phyloP scores from a whole-genome alignment of 768 basidiomycete species.

The Podaxis pistillaris region DNA sequence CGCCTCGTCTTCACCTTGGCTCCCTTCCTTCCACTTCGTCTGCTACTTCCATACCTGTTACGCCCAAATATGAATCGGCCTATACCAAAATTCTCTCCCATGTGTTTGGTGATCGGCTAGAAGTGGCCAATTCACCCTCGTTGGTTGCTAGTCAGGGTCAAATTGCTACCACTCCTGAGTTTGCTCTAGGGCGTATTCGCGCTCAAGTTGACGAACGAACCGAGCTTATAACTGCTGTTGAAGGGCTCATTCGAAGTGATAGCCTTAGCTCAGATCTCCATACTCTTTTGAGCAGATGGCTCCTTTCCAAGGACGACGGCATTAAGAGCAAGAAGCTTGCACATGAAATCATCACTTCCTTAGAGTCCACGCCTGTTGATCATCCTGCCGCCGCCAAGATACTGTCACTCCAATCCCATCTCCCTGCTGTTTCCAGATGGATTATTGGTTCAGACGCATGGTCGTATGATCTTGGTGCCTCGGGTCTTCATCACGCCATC shows the following conservation, averaged over 20 bases:
- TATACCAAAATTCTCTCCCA: conserved; percentile 88
- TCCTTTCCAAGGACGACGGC: conserved; percentile 70
- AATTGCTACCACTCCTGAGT: conserved; percentile 89
- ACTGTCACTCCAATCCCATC: conserved; percentile 56
- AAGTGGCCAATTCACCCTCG: conserved; percentile 82
- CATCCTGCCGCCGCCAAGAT: conserved; percentile 53
- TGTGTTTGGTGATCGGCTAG: conserved; percentile 75
- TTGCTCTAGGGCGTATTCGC: conserved; percentile 87
- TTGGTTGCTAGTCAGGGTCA: conserved; percentile 68
- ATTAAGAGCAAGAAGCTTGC: conserved; percentile 59
- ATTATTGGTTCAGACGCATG: conserved; percentile 98
- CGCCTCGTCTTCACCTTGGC: conserved; percentile 52
- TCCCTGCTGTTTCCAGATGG: conserved; percentile 80
- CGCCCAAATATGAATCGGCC: conserved; percentile 89
- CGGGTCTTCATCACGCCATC: conserved; percentile 92
- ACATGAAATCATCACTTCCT: conserved; percentile 49
- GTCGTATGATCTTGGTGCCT: conserved; percentile 95
- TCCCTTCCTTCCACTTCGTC: conserved; percentile 27
- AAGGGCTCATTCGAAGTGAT: conserved; percentile 57
- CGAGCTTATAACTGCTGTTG: conserved; percentile 62
- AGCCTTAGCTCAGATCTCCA: conserved; percentile 58
- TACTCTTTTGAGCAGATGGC: conserved; percentile 75
- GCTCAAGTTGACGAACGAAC: conserved; percentile 77
- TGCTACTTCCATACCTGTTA: conserved; percentile 43
- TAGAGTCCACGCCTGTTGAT: conserved; percentile 39